Base-by-base conservation (phyloP, 352 stramenopile genomes). In the Thalassiosira ordinaria region DNA sequence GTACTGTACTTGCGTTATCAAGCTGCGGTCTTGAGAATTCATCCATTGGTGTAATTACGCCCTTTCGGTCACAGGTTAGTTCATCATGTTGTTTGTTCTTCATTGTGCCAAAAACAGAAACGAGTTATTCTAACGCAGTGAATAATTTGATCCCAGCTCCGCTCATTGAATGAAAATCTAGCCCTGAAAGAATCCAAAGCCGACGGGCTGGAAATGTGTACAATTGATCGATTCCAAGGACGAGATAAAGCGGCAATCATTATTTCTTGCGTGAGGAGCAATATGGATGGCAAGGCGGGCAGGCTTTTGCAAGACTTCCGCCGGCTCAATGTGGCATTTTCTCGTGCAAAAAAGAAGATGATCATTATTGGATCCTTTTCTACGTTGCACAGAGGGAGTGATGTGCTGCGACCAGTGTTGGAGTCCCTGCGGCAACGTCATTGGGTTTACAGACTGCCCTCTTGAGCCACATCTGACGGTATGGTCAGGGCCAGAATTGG, bases 41-140 rank as follows among this genome's bases (percentile, higher is more conserved):
- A 14, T 78, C 74, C 16, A 85, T 94, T 60, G 96, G 95, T 11
- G 89, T 98, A 0, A 97, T 98, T 53, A 97, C 94, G 62, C 96
- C 96, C 5, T 98, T 98, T 83, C 91, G 96, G 49, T 96, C 96
- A 14, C 96, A 98, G 82, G 93, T 98, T 8, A 75, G 89, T 33
- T 46, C 2, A 68, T 70, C 18, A 26, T 49, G 16, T 37, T 8
- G 26, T 24, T 44, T 63, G 16, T 55, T 62, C 5, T 46, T 55
- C 39, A 1, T n/a, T n/a, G n/a, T n/a, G n/a, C n/a, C n/a, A n/a
- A n/a, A n/a, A n/a, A n/a, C n/a, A n/a, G n/a, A n/a, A n/a, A n/a
- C n/a, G n/a, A n/a, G n/a, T n/a, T n/a, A n/a, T n/a, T n/a, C n/a
- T n/a, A n/a, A n/a, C n/a, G n/a, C n/a, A n/a, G n/a, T n/a, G n/a